These are phyloP conservation scores for Yarrowia yakushimensis DNA, from an alignment of 805 yeast genomes.

Conservation along the genomic window DNA sequence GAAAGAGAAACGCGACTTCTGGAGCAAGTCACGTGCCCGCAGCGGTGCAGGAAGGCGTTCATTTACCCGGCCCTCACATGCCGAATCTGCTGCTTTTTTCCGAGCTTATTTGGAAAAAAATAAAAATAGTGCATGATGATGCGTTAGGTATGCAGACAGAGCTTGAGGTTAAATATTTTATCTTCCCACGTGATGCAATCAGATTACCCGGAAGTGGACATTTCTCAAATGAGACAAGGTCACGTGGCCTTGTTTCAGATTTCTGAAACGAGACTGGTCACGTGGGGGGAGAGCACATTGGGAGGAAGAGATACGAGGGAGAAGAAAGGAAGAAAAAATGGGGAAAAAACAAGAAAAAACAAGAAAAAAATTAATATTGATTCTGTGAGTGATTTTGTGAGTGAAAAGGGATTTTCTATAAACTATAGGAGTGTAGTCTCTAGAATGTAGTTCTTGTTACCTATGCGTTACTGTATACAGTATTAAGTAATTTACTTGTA, in stretches of 20 bases:
- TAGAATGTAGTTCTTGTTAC: too few relatives aligned
- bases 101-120: not conserved
- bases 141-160: not conserved
- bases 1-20: not conserved
- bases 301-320: not conserved
- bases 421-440: too few relatives aligned
- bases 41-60: not conserved
- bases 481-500: too few relatives aligned
- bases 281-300: not conserved
- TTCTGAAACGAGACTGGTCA: too few relatives aligned
- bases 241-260: too few relatives aligned
- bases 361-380: too few relatives aligned
- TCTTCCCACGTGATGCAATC: not conserved
- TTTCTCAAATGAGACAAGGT: not conserved
- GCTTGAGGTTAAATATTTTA: not conserved
- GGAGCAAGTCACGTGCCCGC: constrained; percentile 3
- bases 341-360: too few relatives aligned
- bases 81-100: not conserved
- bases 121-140: not conserved
- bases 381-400: too few relatives aligned
- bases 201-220: not conserved
- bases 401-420: too few relatives aligned
- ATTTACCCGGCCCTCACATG: not conserved
- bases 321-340: too few relatives aligned
- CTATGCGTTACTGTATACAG: too few relatives aligned